These are phyloP conservation scores for Cercospora sp. DNA, from an alignment of 2,329 filamentous ascomycete species.

Conservation along the genomic window DNA sequence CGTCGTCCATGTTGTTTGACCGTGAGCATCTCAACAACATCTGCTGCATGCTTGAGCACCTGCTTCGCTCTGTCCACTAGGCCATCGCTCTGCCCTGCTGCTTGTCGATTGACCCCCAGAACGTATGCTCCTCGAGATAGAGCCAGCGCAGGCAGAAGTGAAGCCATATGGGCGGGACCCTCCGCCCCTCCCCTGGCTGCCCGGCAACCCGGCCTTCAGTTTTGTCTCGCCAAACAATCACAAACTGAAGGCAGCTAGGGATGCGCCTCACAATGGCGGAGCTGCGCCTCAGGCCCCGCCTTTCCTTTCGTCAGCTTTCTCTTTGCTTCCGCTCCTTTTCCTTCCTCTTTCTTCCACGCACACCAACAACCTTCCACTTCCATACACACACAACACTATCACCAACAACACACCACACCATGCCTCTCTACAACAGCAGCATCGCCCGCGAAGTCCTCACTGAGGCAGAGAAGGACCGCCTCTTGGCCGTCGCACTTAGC, in stretches of 20 bases:
- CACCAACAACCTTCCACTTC: neutral
- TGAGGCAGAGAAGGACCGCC: slow-evolving; percentile 36
- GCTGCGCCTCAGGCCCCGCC: neutral
- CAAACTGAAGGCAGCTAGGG: neutral
- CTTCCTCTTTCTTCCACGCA: neutral
- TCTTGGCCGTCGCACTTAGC: slow-evolving; percentile 33
- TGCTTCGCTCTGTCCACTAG: neutral
- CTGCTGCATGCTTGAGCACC: neutral
- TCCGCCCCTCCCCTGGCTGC: neutral
- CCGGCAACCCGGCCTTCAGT: slow-evolving; percentile 1
- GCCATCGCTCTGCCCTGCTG: neutral
- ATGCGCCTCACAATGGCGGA: neutral
- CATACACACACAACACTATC: slow-evolving; percentile 3
- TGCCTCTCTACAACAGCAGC: slow-evolving; percentile 33
- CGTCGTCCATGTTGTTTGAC: neutral
- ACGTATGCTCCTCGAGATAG: neutral
- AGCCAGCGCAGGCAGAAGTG: neutral
- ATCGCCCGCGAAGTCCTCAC: slow-evolving; percentile 29
- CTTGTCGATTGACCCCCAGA: neutral
- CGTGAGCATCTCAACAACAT: neutral
- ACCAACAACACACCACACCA: slow-evolving; percentile 6
- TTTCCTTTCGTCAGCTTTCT: neutral
- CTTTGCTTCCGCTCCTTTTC: neutral
- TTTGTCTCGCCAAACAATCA: neutral
- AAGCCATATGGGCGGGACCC: neutral